Conservation (phyloP, 1,284 basidiomycete genomes). For the Fomes fomentarius region DNA sequence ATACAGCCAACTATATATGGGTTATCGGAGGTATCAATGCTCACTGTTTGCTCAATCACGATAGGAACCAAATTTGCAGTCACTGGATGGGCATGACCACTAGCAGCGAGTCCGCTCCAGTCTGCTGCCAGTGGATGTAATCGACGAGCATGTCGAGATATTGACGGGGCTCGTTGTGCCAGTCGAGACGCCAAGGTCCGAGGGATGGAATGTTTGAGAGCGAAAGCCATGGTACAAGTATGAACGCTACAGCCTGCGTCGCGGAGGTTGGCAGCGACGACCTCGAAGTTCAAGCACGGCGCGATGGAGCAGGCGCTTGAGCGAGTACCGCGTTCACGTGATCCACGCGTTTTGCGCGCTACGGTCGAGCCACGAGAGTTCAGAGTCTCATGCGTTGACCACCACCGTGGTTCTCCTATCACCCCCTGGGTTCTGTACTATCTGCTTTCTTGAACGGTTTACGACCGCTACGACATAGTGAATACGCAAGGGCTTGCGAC, state of each 20-base stretch:
- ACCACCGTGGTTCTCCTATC: conserved; percentile 8
- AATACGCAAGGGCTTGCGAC: not conserved
- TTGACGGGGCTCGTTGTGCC: not conserved
- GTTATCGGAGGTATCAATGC: not conserved
- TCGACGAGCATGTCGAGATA: conserved; percentile 31
- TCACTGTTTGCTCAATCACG: conserved; percentile 90
- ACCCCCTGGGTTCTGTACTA: not conserved
- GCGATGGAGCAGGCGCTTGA: conserved; percentile 6
- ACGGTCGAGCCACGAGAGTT: conserved; percentile 19
- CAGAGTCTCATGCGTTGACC: conserved; percentile 18
- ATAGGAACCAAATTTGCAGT: conserved; percentile 71
- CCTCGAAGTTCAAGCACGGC: not conserved
- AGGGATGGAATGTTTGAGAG: conserved; percentile 14
- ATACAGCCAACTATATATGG: not conserved
- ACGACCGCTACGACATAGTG: not conserved
- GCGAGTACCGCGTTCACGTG: conserved; percentile 33
- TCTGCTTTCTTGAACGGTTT: not conserved
- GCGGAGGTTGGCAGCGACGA: not conserved
- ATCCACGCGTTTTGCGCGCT: conserved; percentile 31
- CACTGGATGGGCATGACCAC: conserved; percentile 20
- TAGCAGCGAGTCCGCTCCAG: conserved; percentile 13
- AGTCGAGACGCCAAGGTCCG: conserved; percentile 1
- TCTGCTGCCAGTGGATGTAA: conserved; percentile 39
- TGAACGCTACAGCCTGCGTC: not conserved
- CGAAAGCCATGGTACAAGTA: conserved; percentile 15